These are phyloP conservation scores for Hypocreales sp. DNA, from an alignment of 2,329 filamentous ascomycete genomes.

Conservation along the genomic window DNA sequence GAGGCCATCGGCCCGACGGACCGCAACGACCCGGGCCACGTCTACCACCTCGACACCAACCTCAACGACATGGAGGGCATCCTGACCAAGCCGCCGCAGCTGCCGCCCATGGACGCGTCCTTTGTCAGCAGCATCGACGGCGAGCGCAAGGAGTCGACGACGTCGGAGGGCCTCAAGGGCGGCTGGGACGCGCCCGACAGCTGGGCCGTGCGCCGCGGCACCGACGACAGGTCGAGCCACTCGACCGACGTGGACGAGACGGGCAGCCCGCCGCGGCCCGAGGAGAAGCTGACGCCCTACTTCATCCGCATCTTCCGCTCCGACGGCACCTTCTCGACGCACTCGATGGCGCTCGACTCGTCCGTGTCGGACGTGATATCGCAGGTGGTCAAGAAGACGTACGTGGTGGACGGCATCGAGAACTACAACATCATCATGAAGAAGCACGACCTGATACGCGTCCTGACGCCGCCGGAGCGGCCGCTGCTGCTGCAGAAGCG, in stretches of 20 bases:
- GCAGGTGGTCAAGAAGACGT: conserved; percentile 90
- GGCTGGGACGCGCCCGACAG: conserved; percentile 92
- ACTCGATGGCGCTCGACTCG: conserved; percentile 71
- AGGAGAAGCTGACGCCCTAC: conserved; percentile 63
- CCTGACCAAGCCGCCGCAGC: conserved; percentile 51
- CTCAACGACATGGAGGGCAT: conserved; percentile 87
- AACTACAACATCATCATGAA: conserved; percentile 94
- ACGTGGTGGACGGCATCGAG: conserved; percentile 74
- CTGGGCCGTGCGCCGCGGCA: conserved; percentile 73
- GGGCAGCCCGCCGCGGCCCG: conserved; percentile 49
- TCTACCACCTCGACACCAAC: conserved; percentile 76
- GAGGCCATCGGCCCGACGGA: conserved; percentile 47
- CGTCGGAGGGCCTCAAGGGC: conserved; percentile 29
- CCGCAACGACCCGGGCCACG: conserved; percentile 38
- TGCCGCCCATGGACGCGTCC: conserved; percentile 53
- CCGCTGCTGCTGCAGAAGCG: conserved; percentile 86
- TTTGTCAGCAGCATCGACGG: conserved; percentile 29
- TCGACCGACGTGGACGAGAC: conserved; percentile 51
- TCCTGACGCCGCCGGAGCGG: conserved; percentile 63
- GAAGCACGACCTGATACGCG: conserved; percentile 77
- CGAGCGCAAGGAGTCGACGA: conserved; percentile 21
- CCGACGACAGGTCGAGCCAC: conserved; percentile 46
- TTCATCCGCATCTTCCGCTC: conserved; percentile 92
- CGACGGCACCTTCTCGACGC: conserved; percentile 85
- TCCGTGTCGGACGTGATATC: conserved; percentile 75